Conservation (phyloP, 345 rosid species). For the Brassica juncea region DNA sequence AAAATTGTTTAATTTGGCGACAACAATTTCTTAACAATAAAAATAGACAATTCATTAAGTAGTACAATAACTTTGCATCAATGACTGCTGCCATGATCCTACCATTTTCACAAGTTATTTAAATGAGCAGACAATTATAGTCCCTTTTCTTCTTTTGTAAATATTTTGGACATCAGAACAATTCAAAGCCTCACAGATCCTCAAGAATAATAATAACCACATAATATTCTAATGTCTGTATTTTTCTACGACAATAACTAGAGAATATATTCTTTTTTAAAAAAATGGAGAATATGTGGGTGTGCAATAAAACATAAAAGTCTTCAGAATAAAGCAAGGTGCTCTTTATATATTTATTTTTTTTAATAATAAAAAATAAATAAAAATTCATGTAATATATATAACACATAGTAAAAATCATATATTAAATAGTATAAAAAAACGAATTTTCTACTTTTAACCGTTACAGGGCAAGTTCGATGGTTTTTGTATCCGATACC, state of each 20-base stretch:
- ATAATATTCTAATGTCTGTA: neutral
- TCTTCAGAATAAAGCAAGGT: slow-evolving; percentile 15
- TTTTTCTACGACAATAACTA: slow-evolving; percentile 2
- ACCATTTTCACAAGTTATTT: neutral
- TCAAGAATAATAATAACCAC: neutral
- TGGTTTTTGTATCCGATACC: slow-evolving; percentile 19
- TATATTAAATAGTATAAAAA: neutral
- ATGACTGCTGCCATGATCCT: slow-evolving; percentile 4
- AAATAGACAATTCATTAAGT: neutral
- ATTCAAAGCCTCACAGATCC: slow-evolving; percentile 13
- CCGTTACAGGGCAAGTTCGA: slow-evolving; percentile 18
- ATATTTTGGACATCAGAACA: neutral
- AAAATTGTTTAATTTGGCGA: neutral
- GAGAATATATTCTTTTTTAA: neutral
- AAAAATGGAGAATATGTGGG: slow-evolving; percentile 13
- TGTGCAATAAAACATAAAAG: slow-evolving; percentile 21
- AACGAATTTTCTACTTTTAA: slow-evolving; percentile 5
- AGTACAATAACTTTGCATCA: neutral
- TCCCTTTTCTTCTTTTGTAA: neutral
- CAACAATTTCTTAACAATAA: neutral
- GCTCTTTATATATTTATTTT: neutral
- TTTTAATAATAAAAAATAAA: neutral
- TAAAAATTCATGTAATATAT: slow-evolving; percentile 11
- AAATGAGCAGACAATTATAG: neutral
- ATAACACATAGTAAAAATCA: neutral